A percentile compares a stretch with the other conserved stretches of the same genome.
Evolutionary conservation across 345 rosid genomes (phyloP).

Genomic region (Eucalyptus dawsonii): DNA sequence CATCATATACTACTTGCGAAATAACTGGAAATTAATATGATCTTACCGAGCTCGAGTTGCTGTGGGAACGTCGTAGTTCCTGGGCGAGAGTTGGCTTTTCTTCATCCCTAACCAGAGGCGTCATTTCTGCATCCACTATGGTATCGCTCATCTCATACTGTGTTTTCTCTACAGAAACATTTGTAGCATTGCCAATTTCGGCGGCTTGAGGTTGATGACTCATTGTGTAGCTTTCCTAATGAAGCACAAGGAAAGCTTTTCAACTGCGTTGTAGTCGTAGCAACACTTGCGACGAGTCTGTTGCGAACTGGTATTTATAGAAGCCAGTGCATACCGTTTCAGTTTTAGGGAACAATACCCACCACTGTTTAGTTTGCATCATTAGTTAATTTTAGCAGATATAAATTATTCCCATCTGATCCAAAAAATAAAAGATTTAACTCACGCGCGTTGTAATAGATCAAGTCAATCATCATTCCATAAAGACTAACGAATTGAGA

Average conservation of each 20-base stretch:
- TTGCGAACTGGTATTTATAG: neutral
- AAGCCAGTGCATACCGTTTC: neutral
- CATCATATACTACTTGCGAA: neutral
- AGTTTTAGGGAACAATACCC: neutral
- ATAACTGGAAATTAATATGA: neutral
- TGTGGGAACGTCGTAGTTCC: slow-evolving; percentile 16
- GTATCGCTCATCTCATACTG: neutral
- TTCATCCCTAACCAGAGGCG: neutral
- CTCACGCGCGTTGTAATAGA: neutral
- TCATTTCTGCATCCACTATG: neutral
- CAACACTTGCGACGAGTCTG: neutral
- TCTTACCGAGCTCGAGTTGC: slow-evolving; percentile 24
- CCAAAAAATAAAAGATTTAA: neutral
- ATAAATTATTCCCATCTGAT: neutral
- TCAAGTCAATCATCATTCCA: neutral
- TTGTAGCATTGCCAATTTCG: neutral
- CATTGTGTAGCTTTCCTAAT: neutral
- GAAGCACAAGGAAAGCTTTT: neutral
- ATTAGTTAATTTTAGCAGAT: neutral
- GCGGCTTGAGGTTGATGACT: neutral
- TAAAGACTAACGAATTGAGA: neutral
- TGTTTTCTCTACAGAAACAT: neutral
- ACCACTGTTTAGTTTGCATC: neutral
- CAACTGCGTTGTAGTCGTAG: neutral
- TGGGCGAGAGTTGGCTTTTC: slow-evolving; percentile 10